Conservation (phyloP, 1,284 basidiomycete genomes). For the Lentinula novae-zelandiae region DNA sequence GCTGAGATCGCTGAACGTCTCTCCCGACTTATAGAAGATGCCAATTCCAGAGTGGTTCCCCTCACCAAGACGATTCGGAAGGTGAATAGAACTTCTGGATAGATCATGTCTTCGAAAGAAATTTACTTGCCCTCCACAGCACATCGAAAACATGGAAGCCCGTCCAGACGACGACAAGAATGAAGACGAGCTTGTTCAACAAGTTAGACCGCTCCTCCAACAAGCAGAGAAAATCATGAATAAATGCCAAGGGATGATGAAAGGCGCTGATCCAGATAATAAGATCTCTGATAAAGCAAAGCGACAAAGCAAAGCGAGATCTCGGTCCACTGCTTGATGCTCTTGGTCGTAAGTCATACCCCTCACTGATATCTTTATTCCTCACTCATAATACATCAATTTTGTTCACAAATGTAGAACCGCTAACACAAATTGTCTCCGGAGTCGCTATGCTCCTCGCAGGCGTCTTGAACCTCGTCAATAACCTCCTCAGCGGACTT, state of each 20-base stretch:
- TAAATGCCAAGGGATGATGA: conserved; percentile 31
- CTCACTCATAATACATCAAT: too few relatives aligned
- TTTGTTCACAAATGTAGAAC: neutral
- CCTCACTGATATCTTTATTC: neutral
- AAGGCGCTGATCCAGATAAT: conserved; percentile 23
- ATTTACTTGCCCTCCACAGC: conserved; percentile 15
- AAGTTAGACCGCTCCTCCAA: conserved; percentile 23
- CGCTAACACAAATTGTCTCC: conserved; percentile 13
- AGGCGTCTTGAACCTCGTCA: conserved; percentile 20
- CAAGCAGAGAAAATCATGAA: conserved; percentile 33
- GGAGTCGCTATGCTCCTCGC: conserved; percentile 15
- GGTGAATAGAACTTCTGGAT: conserved; percentile 15
- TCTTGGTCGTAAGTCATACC: conserved; percentile 10
- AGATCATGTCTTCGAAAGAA: neutral
- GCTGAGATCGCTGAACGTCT: conserved; percentile 28
- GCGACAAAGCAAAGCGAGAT: conserved; percentile 34
- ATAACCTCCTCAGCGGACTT: conserved; percentile 18
- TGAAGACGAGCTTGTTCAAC: conserved; percentile 30
- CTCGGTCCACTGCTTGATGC: conserved; percentile 34
- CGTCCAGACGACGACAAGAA: conserved; percentile 32
- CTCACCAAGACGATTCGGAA: conserved; percentile 31
- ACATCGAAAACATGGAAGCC: conserved; percentile 29
- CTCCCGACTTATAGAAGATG: conserved; percentile 28
- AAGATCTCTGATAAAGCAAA: conserved; percentile 30
- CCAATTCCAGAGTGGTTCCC: conserved; percentile 26